phyloP scores from a whole-genome alignment of 179 eudicot genomes.

The Beta macrorhiza region DNA sequence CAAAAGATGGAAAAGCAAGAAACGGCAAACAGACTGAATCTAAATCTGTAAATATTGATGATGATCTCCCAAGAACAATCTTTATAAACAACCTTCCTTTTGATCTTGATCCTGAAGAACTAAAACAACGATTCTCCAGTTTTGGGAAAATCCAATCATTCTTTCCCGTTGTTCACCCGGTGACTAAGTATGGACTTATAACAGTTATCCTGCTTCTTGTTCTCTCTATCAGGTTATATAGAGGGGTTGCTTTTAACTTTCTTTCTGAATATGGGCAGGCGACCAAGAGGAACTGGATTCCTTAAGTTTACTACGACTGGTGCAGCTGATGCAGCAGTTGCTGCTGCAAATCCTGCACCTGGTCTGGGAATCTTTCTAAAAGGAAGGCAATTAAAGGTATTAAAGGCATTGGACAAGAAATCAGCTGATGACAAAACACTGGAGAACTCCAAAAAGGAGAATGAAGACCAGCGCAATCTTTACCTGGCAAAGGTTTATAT shows the following conservation, averaged over 20 bases:
- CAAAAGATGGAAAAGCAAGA: constrained; percentile 26
- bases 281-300: constrained; percentile 92
- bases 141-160: constrained; percentile 84
- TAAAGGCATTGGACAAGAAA: constrained; percentile 87
- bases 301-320: constrained; percentile 62
- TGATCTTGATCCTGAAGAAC: constrained; percentile 73
- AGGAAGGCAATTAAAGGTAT: constrained; percentile 79
- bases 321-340: constrained; percentile 71
- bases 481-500: constrained; percentile 79
- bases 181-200: constrained; percentile 62
- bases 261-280: constrained; percentile 46
- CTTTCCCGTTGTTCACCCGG: constrained; percentile 73
- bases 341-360: constrained; percentile 61
- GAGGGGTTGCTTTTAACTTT: constrained; percentile 11
- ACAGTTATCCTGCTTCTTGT: constrained; percentile 10
- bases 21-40: constrained; percentile 28
- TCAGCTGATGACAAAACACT: constrained; percentile 69
- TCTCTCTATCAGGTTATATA: background rate
- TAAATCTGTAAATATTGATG: constrained; percentile 41
- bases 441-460: constrained; percentile 76
- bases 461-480: constrained; percentile 79
- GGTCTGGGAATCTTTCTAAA: constrained; percentile 75
- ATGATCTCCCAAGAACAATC: constrained; percentile 67
- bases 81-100: constrained; percentile 88
- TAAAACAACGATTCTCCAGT: constrained; percentile 78